Evolutionary conservation across 805 yeast species (phyloP), one percentile per base, ranked within the genome.

Genomic region (Metschnikowia dekortorum): DNA sequence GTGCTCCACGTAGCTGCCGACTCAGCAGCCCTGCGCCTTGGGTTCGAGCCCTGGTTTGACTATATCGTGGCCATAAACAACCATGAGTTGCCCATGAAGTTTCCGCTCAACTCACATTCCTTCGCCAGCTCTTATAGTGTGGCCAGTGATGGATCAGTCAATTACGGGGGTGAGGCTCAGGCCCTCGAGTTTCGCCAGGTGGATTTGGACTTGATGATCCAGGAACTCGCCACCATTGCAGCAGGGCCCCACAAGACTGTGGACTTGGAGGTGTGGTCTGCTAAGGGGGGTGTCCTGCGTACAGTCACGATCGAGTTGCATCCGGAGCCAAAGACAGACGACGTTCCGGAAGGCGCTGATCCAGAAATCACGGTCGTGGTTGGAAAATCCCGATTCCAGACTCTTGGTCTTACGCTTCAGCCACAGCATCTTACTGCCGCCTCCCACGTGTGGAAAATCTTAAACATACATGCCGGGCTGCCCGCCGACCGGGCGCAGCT

Each of bases 401-500:
- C 76, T 33, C 59, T 88, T 14, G 95, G 96, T 0, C 59, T 90
- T 26, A 71, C 85, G 10, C 71, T 89, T 1, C 95, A 89, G 61
- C 82, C 95, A 73, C 82, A 89, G 1, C 89, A 95, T 16, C 61
- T 90, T 37, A 73, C 78, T 31, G 79, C 89, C 0, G 82, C 96
- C 0, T 86, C 92, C 1, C 85, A 81, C 61, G 95, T 90, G 10
- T 92, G 96, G 86, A 95, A 90, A 58, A 83, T 92, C 35, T 68
- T 92, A 48, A 80, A 79, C 51, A 83, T 92, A 10, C 83, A 84
- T 50, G 82, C 82, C 10, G 79, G 80, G 50, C 81, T 90, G 0
- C 97, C 97, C 0, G 97, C 96, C 0, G 85, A 85, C 56, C 70
- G 70, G 46, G 89, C 96, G 0, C 96, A 94, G 13, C 76, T 92